phyloP scores from a whole-genome alignment of 2,329 filamentous ascomycete genomes.

The Sclerotinia trifoliorum region DNA sequence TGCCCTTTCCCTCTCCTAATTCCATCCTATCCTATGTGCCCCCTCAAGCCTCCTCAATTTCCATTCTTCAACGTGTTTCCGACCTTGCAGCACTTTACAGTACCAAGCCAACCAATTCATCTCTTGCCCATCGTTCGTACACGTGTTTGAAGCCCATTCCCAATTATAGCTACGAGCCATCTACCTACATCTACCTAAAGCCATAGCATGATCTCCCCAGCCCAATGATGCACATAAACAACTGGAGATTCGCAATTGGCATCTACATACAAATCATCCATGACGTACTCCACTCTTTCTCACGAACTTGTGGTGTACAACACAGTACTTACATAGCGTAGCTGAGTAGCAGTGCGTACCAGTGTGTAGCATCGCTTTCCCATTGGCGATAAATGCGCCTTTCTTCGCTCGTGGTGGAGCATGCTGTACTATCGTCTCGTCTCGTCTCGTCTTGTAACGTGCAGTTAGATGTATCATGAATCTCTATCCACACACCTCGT shows the following conservation, averaged over 20 bases:
- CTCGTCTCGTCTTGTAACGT: background rate
- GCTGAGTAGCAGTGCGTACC: constrained; percentile 2
- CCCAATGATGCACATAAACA: constrained; percentile 21
- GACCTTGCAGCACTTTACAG: constrained; percentile 2
- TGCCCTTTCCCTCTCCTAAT: background rate
- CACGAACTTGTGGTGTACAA: constrained; percentile 18
- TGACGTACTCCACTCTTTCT: constrained; percentile 12
- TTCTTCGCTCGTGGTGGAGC: constrained; percentile 10
- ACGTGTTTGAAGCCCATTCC: constrained; percentile 9
- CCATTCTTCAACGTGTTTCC: constrained; percentile 13
- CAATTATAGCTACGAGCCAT: constrained; percentile 4
- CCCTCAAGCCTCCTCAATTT: background rate
- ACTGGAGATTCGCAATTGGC: constrained; percentile 20
- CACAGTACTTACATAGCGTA: background rate
- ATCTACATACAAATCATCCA: constrained; percentile 11
- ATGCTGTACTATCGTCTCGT: constrained; percentile 3
- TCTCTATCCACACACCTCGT: constrained; percentile 17
- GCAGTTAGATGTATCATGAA: background rate
- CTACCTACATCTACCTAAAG: background rate
- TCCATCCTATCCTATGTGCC: background rate
- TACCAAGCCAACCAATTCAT: constrained; percentile 3
- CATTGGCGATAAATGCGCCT: constrained; percentile 17
- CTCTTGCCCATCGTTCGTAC: constrained; percentile 15
- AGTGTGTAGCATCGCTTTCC: constrained; percentile 5
- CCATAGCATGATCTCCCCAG: background rate